These are phyloP conservation scores for Alisma plantagoaquatica DNA, from an alignment of 106 monocot genomes.

Conservation along the genomic window DNA sequence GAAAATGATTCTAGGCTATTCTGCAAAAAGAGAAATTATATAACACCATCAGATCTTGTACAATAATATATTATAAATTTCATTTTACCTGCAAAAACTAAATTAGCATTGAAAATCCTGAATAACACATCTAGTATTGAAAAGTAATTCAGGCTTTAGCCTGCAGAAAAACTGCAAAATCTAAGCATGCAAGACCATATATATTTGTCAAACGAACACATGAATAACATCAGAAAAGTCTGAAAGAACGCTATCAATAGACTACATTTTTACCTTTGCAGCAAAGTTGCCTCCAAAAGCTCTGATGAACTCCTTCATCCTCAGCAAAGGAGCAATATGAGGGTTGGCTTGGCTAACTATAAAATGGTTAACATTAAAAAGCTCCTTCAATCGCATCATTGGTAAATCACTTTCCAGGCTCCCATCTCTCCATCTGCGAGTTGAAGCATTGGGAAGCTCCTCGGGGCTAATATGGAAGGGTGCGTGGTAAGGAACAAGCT, in stretches of 20 bases:
- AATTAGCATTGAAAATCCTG: too few relatives aligned
- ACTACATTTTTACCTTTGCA: slow-evolving; percentile 77
- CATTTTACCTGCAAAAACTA: too few relatives aligned
- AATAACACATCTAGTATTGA: too few relatives aligned
- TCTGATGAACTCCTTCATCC: slow-evolving; percentile 80
- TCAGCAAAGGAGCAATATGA: slow-evolving; percentile 80
- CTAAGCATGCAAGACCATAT: neutral
- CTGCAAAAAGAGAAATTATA: too few relatives aligned
- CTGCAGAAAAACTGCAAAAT: slow-evolving; percentile 8
- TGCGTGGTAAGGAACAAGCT: slow-evolving; percentile 79
- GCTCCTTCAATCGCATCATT: slow-evolving; percentile 82
- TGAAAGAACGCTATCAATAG: neutral
- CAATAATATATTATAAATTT: too few relatives aligned
- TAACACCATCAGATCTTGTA: too few relatives aligned
- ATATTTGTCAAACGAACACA: neutral
- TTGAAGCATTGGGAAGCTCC: slow-evolving; percentile 14
- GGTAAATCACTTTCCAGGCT: slow-evolving; percentile 97
- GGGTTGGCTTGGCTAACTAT: slow-evolving; percentile 99
- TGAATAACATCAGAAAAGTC: neutral
- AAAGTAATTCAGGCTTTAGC: neutral
- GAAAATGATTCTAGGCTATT: too few relatives aligned
- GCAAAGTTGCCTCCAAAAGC: slow-evolving; percentile 87
- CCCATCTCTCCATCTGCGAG: slow-evolving; percentile 89
- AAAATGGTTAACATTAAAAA: slow-evolving; percentile 97
- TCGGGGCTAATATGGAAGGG: slow-evolving; percentile 36